Conservation (phyloP, 768 basidiomycete species). For the Grammothele lineata region DNA sequence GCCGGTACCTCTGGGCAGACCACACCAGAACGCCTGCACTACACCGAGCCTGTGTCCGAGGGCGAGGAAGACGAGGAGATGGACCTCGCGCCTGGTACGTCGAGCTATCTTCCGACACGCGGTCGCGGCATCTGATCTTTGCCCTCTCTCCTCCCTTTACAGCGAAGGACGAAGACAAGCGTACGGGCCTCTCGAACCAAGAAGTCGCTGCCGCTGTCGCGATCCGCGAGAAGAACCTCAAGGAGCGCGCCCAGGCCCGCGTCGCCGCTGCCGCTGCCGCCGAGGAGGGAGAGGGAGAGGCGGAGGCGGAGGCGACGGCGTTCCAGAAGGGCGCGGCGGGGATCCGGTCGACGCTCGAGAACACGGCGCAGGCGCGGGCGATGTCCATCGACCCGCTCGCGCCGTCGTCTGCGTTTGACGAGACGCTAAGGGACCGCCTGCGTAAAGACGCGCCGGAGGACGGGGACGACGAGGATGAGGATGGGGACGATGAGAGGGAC, state of each 20-base stretch:
- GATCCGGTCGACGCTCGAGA: constrained; percentile 17
- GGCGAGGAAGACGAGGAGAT: constrained; percentile 88
- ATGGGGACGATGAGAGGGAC: constrained; percentile 29
- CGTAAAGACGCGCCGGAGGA: constrained; percentile 29
- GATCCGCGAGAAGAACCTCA: constrained; percentile 78
- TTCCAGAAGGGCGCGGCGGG: neutral
- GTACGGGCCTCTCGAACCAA: constrained; percentile 68
- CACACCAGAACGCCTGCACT: constrained; percentile 38
- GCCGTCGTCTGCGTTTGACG: constrained; percentile 78
- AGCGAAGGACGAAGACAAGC: constrained; percentile 78
- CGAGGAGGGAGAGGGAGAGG: constrained; percentile 23
- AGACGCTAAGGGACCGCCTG: constrained; percentile 72
- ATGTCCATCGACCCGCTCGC: constrained; percentile 86
- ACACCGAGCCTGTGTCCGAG: constrained; percentile 90
- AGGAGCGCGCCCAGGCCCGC: constrained; percentile 24
- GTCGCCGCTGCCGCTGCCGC: constrained; percentile 6
- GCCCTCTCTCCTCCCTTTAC: constrained; percentile 28
- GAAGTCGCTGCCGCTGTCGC: constrained; percentile 84
- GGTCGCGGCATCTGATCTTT: neutral
- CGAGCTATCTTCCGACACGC: no score
- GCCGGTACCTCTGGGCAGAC: constrained; percentile 40
- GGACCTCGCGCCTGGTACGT: constrained; percentile 54
- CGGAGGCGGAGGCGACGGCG: neutral
- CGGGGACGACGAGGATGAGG: constrained; percentile 41
- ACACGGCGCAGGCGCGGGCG: constrained; percentile 20